These are phyloP conservation scores for Nannochloropsis salina DNA, from an alignment of 108 stramenopile genomes.

Conservation along the genomic window DNA sequence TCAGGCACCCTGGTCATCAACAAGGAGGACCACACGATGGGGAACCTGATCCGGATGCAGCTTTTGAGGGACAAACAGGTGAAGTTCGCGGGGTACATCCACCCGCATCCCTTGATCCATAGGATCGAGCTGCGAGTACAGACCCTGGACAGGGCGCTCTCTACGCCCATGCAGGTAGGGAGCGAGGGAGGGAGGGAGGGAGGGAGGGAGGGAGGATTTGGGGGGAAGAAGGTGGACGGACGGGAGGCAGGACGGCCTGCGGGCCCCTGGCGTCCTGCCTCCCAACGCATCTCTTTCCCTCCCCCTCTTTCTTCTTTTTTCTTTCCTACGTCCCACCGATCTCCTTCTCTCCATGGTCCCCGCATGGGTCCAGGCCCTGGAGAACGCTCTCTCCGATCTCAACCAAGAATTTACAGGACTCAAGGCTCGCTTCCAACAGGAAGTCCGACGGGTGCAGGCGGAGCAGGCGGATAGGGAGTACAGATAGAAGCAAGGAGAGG, in stretches of 20 bases:
- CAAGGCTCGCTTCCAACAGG: not conserved
- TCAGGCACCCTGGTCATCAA: constrained; percentile 90
- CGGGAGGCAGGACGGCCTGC: too few species aligned
- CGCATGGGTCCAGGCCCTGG: not conserved
- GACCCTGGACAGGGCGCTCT: not conserved
- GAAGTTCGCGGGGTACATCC: constrained; percentile 81
- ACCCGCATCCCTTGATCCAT: constrained; percentile 86
- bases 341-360: too few species aligned
- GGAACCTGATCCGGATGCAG: constrained; percentile 88
- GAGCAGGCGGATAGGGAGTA: constrained; percentile 10
- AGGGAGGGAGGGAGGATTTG: not conserved
- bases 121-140: constrained; percentile 78
- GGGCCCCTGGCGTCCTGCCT: too few species aligned
- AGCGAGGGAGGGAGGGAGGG: not conserved
- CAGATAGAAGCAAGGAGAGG: not conserved
- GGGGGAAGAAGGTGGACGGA: too few species aligned
- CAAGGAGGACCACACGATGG: constrained; percentile 94
- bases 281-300: too few species aligned
- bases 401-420: constrained; percentile 1
- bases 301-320: too few species aligned
- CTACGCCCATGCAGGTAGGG: not conserved
- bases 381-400: not conserved
- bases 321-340: too few species aligned
- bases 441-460: not conserved
- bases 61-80: constrained; percentile 76